Base-by-base conservation (phyloP, 2,329 filamentous ascomycete species). In the Pyrenophora graminea region DNA sequence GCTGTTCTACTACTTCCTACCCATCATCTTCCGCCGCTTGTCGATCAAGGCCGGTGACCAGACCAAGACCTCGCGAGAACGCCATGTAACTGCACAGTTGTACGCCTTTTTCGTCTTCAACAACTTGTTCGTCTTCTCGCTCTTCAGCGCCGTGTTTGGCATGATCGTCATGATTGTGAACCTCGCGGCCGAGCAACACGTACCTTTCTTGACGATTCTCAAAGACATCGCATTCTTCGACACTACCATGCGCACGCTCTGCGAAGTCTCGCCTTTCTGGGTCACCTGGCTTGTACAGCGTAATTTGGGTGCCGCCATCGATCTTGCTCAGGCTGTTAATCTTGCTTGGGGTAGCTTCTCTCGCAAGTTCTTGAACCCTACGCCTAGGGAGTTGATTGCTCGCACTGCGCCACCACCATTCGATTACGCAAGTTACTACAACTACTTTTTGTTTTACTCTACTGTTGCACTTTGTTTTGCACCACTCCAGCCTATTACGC, bases 21-120 rank as follows among this genome's bases (percentile, higher is more conserved):
- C 94, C 6, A 89, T 91, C 63, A 88, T 96, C 64, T 97, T 99
- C 79, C 89, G 94, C 48, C 87, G 90, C 18, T 80, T 99, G 32
- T 88, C 91, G 5, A 87, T 91, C 54, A 84, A 84, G 60, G 89
- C 90, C 4, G 94, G 94, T 58, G 93, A 97, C 69, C 82, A 89
- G 59, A 96, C 91, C 40, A 99, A 97, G 76, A 96, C 90, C 0
- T 90, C 90, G 21, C 85, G 94, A 47, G 94, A 99, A 71, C 83
- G 91, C 25, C 93, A 97, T 72, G 94, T 99, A 45, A 82, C 94
- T 52, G 86, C 85, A 56, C 95, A 96, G 73, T 82, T 99, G 2
- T 99, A 95, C 75, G 83, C 89, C 15, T 99, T 99, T 77, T 99
- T 99, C 74, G 84, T 97, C 45, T 91, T 99, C 80, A 99, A 99